Conservation (phyloP, 306 rosid genomes). For the Trifolium pratense region DNA sequence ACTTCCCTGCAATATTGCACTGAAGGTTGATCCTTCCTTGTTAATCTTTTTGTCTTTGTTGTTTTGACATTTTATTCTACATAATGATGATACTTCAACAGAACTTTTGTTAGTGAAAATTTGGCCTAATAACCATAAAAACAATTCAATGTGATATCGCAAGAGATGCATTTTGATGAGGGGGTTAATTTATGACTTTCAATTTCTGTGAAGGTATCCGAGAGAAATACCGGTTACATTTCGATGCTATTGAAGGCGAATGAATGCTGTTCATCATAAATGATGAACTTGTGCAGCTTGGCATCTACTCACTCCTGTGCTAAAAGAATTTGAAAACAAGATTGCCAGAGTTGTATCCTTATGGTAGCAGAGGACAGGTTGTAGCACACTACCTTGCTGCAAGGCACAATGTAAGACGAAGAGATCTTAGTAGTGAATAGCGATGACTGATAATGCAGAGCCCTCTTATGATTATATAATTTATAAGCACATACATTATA, state of each 20-base stretch:
- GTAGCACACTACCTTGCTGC: conserved; percentile 95
- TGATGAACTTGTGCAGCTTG: conserved; percentile 95
- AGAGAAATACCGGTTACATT: conserved; percentile 91
- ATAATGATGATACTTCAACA: neutral
- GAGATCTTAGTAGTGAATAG: conserved; percentile 67
- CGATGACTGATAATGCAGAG: conserved; percentile 29
- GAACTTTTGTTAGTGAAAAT: too few relatives aligned
- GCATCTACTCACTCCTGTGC: conserved; percentile 82
- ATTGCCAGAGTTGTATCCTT: conserved; percentile 92
- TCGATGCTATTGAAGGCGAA: conserved; percentile 95
- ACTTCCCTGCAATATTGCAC: neutral
- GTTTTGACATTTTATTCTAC: neutral
- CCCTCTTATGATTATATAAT: neutral
- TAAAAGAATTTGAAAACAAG: conserved; percentile 81
- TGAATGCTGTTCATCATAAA: conserved; percentile 88
- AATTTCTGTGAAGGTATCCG: conserved; percentile 67
- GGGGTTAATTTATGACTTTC: conserved; percentile 24
- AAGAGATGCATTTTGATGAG: neutral
- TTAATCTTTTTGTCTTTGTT: neutral
- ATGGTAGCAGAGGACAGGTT: conserved; percentile 92
- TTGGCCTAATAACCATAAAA: too few relatives aligned
- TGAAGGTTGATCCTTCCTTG: neutral
- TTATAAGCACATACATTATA: conserved; percentile 3
- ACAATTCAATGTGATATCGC: conserved; percentile 38
- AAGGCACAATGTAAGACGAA: conserved; percentile 84